Base-by-base conservation (phyloP, 345 rosid species). In the Dovyalis caffra region DNA sequence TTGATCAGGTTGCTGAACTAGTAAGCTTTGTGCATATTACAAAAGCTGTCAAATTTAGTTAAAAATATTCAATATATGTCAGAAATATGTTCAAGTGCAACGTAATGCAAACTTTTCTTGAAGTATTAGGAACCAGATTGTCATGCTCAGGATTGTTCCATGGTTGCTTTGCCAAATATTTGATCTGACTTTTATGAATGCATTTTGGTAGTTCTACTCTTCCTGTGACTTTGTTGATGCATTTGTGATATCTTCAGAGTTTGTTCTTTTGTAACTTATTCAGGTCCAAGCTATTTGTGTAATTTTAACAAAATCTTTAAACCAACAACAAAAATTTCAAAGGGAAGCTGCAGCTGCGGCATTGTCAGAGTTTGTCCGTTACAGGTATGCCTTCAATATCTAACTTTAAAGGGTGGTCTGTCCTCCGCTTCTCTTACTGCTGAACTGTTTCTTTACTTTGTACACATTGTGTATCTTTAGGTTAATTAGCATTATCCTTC, bases 321-420 rank as follows among this genome's bases (percentile, higher is more conserved):
- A 84, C 78, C 90, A 90, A 33, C 82, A 84, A 65, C 90, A 90
- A 81, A 88, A 84, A 64, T 88, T 86, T 82, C 97, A 89, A 79
- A 87, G 97, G 85, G 97, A 95, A 87, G 97, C 97, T 81, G 97
- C 99, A 62, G 97, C 97, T 25, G 99, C 95, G 26, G 97, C 99
- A 69, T 78, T 95, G 71, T 95, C 99, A 56, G 99, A 92, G 87
- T 92, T 95, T 82, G 87, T 92, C 64, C 88, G 87, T 73, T 87
- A 91, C 80, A 91, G 99, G 99, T 94, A 89, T 63, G 72, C 70
- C 34, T n/a, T 34, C 37, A 57, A 29, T 66, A 45, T 64, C 58
- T 61, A 32, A 37, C 31, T 8, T 51, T 6, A 64, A 66, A 75
- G 28, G 56, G 26, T 45, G 34, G 49, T 61, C 6, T 61, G 15